Conservation (phyloP, 2,329 filamentous ascomycete species). For the Aspergillus arachidicola region DNA sequence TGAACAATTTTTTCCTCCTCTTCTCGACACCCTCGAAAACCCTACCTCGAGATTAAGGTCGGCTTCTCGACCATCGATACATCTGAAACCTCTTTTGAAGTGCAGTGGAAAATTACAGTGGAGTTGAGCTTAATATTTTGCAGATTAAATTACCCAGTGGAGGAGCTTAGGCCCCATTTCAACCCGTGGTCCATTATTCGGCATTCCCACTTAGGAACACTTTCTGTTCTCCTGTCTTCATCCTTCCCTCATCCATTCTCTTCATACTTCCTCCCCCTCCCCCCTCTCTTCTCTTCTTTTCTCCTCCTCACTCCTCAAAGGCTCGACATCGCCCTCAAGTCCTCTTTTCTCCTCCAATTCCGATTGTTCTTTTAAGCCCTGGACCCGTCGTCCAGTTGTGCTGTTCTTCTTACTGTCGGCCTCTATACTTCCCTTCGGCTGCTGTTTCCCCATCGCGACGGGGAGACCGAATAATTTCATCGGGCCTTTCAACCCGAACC, state of each 20-base stretch:
- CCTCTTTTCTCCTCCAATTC: neutral
- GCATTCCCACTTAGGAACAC: conserved; percentile 25
- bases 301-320: conserved; percentile 8
- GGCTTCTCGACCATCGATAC: conserved; percentile 2
- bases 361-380: conserved; percentile 17
- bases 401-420: conserved; percentile 9
- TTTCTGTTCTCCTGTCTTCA: conserved; percentile 22
- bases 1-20: neutral
- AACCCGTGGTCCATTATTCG: conserved; percentile 25
- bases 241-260: conserved; percentile 17
- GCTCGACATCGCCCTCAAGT: conserved; percentile 12
- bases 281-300: conserved; percentile 11
- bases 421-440: conserved; percentile 4
- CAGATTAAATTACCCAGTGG: conserved; percentile 22
- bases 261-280: conserved; percentile 15
- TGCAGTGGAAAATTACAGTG: conserved; percentile 11
- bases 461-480: conserved; percentile 10
- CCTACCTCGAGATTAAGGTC: neutral
- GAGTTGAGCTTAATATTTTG: conserved; percentile 20
- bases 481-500: neutral
- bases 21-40: neutral
- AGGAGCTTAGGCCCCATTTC: conserved; percentile 22
- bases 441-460: conserved; percentile 5
- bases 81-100: neutral
- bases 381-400: conserved; percentile 23